Conservation (phyloP, 225 moss, liverwort and hornwort genomes). For the Polytrichum formosum region DNA sequence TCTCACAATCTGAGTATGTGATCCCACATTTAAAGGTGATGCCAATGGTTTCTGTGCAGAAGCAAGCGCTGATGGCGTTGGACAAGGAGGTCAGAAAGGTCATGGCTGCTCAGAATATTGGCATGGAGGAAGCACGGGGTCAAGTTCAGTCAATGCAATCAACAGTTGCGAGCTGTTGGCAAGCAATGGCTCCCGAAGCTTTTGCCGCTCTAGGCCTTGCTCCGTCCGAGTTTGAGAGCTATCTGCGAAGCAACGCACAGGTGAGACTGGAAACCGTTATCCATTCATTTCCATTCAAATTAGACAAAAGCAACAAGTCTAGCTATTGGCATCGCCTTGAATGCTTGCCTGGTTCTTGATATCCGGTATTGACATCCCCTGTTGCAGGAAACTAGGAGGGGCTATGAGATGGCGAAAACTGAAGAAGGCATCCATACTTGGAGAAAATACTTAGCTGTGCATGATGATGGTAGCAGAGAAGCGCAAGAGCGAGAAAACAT, state of each 20-base stretch:
- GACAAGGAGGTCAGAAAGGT: conserved; percentile 36
- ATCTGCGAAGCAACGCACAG: conserved; percentile 19
- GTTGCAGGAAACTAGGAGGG: conserved; percentile 26
- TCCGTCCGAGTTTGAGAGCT: conserved; percentile 37
- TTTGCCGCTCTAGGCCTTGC: conserved; percentile 35
- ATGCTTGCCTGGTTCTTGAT: too few species aligned
- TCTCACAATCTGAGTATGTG: too few species aligned
- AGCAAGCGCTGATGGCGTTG: conserved; percentile 32
- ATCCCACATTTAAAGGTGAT: background rate
- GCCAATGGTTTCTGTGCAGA: conserved; percentile 14
- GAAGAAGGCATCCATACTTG: conserved; percentile 35
- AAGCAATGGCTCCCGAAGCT: conserved; percentile 30
- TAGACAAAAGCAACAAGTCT: too few species aligned
- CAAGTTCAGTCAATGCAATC: conserved; percentile 38
- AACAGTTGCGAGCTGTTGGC: conserved; percentile 36
- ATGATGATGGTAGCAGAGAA: conserved; percentile 9
- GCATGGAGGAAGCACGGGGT: conserved; percentile 35
- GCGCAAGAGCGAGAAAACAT: too few species aligned
- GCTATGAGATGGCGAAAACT: conserved; percentile 27
- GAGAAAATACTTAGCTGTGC: conserved; percentile 29
- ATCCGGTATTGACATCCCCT: too few species aligned
- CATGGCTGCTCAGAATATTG: conserved; percentile 32
- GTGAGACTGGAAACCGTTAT: conserved; percentile 1
- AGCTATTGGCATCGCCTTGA: too few species aligned
- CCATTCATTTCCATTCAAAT: too few species aligned